A percentile compares a stretch with the other conserved stretches of the same genome.
phyloP scores from a whole-genome alignment of 2,329 filamentous ascomycete genomes.

The Gyromitra esculenta region DNA sequence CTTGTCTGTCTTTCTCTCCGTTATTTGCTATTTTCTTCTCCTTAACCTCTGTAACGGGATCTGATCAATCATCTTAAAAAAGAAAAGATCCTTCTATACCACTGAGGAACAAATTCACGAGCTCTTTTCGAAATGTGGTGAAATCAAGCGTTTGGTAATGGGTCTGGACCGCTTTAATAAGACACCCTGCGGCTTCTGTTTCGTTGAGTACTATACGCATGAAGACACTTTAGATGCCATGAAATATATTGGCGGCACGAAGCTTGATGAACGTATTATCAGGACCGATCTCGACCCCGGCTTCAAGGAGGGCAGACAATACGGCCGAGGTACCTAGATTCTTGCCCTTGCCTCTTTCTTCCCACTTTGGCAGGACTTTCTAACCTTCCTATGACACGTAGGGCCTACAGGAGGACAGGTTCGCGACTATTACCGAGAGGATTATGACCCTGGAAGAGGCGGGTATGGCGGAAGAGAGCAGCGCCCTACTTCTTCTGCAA shows the following conservation, averaged over 20 bases:
- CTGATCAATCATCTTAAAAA: conserved; percentile 33
- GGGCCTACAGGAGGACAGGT: conserved; percentile 87
- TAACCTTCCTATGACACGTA: conserved; percentile 51
- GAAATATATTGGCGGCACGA: conserved; percentile 98
- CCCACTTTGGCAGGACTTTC: conserved; percentile 13
- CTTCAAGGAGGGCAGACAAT: conserved; percentile 94
- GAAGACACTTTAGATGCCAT: conserved; percentile 96
- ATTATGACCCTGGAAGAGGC: conserved; percentile 93
- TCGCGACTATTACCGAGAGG: conserved; percentile 95
- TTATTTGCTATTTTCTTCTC: background rate
- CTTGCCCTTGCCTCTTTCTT: background rate
- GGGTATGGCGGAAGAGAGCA: conserved; percentile 71
- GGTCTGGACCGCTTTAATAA: conserved; percentile 96
- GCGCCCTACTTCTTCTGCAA: conserved; percentile 39
- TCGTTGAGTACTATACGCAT: conserved; percentile 98
- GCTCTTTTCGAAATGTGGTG: conserved; percentile 91
- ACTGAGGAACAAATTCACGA: conserved; percentile 99
- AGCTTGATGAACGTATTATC: conserved; percentile 96
- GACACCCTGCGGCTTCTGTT: conserved; percentile 98
- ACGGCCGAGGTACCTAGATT: conserved; percentile 68
- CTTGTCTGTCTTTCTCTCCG: conserved; percentile 68
- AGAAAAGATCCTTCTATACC: conserved; percentile 86
- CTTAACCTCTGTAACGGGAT: background rate
- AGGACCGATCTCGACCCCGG: conserved; percentile 94
- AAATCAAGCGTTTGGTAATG: conserved; percentile 98